phyloP scores from a whole-genome alignment of 352 stramenopile species.

The Phytopythium delawarense region DNA sequence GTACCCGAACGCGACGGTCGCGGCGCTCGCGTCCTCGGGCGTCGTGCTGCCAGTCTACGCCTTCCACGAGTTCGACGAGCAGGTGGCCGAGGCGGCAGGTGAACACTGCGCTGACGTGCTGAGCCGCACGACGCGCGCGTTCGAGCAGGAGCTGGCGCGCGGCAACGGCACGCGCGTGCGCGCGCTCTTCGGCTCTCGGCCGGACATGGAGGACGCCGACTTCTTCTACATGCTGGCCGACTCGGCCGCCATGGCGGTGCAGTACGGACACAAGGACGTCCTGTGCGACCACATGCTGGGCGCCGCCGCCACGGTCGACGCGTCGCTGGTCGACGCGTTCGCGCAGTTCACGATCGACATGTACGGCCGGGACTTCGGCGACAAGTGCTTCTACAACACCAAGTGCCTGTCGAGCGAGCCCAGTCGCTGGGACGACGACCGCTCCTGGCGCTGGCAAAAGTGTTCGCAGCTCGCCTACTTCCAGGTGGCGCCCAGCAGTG shows the following conservation, averaged over 20 bases:
- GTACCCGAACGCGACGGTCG: slow-evolving; percentile 76
- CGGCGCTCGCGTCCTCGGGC: slow-evolving; percentile 65
- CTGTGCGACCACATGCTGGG: slow-evolving; percentile 60
- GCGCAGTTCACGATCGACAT: slow-evolving; percentile 77
- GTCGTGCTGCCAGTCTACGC: slow-evolving; percentile 79
- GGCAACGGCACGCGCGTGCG: slow-evolving; percentile 59
- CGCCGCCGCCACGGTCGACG: slow-evolving; percentile 38
- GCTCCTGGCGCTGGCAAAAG: slow-evolving; percentile 88
- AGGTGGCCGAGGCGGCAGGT: slow-evolving; percentile 57
- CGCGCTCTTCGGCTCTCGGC: slow-evolving; percentile 46
- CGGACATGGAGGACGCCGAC: slow-evolving; percentile 55
- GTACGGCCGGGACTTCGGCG: slow-evolving; percentile 76
- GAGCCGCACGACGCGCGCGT: slow-evolving; percentile 53
- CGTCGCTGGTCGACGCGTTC: slow-evolving; percentile 57
- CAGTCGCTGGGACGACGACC: slow-evolving; percentile 59
- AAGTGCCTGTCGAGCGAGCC: slow-evolving; percentile 49
- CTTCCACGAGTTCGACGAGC: slow-evolving; percentile 82
- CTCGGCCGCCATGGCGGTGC: slow-evolving; percentile 81
- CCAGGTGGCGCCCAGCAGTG: slow-evolving; percentile 59
- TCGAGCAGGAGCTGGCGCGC: slow-evolving; percentile 51
- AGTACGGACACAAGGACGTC: slow-evolving; percentile 84
- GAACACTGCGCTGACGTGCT: slow-evolving; percentile 58
- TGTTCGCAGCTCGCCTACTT: slow-evolving; percentile 86
- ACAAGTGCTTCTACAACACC: slow-evolving; percentile 83
- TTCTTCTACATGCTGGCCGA: slow-evolving; percentile 92